These are phyloP conservation scores for Colletotrichum incanum DNA, from an alignment of 2,329 filamentous ascomycete genomes.

Conservation along the genomic window DNA sequence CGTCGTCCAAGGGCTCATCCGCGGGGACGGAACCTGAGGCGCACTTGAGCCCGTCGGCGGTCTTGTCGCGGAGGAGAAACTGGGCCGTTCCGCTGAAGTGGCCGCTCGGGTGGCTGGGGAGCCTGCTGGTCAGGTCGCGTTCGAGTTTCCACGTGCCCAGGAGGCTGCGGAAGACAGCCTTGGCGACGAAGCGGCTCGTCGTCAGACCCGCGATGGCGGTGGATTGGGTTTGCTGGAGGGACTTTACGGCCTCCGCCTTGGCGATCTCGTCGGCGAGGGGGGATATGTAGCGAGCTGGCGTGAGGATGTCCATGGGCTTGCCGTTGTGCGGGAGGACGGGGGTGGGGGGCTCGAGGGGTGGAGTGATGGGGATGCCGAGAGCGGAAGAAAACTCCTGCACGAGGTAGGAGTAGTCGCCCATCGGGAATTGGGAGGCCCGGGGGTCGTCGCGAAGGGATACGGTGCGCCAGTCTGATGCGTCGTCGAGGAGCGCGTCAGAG, in stretches of 20 bases:
- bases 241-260: conserved; percentile 57
- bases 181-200: conserved; percentile 69
- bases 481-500: conserved; percentile 58
- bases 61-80: conserved; percentile 76
- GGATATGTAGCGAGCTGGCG: conserved; percentile 69
- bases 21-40: conserved; percentile 42
- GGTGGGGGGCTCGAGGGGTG: conserved; percentile 51
- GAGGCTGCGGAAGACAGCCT: conserved; percentile 79
- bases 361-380: conserved; percentile 65
- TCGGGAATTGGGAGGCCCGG: conserved; percentile 80
- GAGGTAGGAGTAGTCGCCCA: conserved; percentile 85
- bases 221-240: conserved; percentile 62
- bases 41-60: conserved; percentile 64
- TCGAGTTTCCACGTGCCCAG: conserved; percentile 79
- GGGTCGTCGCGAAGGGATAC: conserved; percentile 67
- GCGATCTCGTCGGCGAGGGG: conserved; percentile 55
- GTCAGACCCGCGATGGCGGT: conserved; percentile 60
- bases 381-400: conserved; percentile 79
- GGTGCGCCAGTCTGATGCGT: conserved; percentile 63
- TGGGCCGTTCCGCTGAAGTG: conserved; percentile 75
- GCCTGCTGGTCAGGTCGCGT: conserved; percentile 68
- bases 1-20: conserved; percentile 34
- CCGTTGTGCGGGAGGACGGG: conserved; percentile 59
- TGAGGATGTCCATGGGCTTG: conserved; percentile 67
- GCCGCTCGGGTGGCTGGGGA: conserved; percentile 74